phyloP scores from a whole-genome alignment of 2,329 filamentous ascomycete genomes.

The Venturia oleaginea region DNA sequence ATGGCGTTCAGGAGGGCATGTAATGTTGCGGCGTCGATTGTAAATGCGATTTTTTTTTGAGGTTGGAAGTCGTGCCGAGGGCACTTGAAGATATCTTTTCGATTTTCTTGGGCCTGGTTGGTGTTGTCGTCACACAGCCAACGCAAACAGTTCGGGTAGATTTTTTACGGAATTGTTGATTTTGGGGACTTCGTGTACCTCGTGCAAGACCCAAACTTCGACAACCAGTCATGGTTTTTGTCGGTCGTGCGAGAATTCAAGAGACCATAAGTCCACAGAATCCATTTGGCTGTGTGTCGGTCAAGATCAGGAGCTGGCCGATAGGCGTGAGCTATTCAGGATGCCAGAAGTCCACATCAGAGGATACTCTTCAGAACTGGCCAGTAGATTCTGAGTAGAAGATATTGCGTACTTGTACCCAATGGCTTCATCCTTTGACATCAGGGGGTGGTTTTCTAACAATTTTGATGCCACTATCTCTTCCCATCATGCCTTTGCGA shows the following conservation, averaged over 20 bases:
- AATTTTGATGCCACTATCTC: constrained; percentile 61
- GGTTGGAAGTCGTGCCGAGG: too few species aligned
- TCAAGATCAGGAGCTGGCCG: too few species aligned
- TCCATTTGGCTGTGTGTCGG: too few species aligned
- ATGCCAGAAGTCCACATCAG: too few species aligned
- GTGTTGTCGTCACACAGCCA: not conserved
- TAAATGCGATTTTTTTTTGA: too few species aligned
- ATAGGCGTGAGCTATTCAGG: too few species aligned
- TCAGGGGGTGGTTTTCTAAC: constrained; percentile 43
- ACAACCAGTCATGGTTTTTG: too few species aligned
- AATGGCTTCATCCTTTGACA: not conserved
- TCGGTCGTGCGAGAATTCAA: too few species aligned
- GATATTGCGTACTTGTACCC: not conserved
- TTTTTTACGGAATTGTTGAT: not conserved
- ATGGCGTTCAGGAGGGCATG: not conserved
- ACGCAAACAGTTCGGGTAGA: not conserved
- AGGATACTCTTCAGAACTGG: too few species aligned
- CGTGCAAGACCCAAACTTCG: too few species aligned
- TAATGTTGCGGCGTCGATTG: not conserved
- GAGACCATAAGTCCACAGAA: too few species aligned
- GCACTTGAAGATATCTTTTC: not conserved
- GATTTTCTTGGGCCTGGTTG: not conserved
- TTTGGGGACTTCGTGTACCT: not conserved
- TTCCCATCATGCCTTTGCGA: constrained; percentile 26
- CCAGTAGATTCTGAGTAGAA: too few species aligned